Percentiles rank a stretch among this genome's conserved stretches.
phyloP scores from a whole-genome alignment of 2,329 filamentous ascomycete genomes.

The Aspergillus sp. region DNA sequence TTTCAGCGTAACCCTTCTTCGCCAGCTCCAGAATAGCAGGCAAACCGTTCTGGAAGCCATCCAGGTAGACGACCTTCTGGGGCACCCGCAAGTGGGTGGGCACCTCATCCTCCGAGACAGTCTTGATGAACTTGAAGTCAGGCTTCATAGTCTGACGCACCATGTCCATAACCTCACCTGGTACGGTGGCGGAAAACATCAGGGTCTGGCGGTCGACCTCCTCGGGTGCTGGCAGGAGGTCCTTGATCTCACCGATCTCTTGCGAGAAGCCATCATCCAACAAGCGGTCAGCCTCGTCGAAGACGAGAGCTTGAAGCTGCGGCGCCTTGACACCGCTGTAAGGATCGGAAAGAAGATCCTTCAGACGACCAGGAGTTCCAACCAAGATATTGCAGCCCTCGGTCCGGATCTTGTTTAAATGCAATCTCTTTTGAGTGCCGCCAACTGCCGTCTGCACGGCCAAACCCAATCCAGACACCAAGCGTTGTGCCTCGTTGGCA shows the following conservation, averaged over 20 bases:
- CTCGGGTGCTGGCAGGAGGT: slow-evolving; percentile 62
- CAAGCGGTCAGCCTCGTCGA: slow-evolving; percentile 69
- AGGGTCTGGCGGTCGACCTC: slow-evolving; percentile 80
- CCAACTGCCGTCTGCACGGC: slow-evolving; percentile 80
- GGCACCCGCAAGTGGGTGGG: slow-evolving; percentile 84
- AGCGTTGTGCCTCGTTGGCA: slow-evolving; percentile 69
- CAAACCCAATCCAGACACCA: slow-evolving; percentile 67
- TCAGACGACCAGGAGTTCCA: slow-evolving; percentile 83
- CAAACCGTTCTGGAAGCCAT: slow-evolving; percentile 72
- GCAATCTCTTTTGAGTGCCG: slow-evolving; percentile 74
- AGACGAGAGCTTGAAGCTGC: slow-evolving; percentile 60
- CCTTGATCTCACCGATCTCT: slow-evolving; percentile 64
- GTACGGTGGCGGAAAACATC: slow-evolving; percentile 93
- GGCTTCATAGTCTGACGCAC: slow-evolving; percentile 77
- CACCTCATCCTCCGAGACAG: slow-evolving; percentile 76
- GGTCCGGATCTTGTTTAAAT: slow-evolving; percentile 67
- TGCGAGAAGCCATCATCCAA: slow-evolving; percentile 68
- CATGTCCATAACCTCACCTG: slow-evolving; percentile 75
- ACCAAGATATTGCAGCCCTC: slow-evolving; percentile 87
- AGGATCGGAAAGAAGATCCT: slow-evolving; percentile 74
- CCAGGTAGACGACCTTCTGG: slow-evolving; percentile 70
- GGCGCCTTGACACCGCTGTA: slow-evolving; percentile 64
- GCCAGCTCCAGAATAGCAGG: slow-evolving; percentile 78
- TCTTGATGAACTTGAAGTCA: slow-evolving; percentile 86
- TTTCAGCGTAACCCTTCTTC: slow-evolving; percentile 51